Conservation (phyloP, 305 asterid species). For the Solanum hybrid region DNA sequence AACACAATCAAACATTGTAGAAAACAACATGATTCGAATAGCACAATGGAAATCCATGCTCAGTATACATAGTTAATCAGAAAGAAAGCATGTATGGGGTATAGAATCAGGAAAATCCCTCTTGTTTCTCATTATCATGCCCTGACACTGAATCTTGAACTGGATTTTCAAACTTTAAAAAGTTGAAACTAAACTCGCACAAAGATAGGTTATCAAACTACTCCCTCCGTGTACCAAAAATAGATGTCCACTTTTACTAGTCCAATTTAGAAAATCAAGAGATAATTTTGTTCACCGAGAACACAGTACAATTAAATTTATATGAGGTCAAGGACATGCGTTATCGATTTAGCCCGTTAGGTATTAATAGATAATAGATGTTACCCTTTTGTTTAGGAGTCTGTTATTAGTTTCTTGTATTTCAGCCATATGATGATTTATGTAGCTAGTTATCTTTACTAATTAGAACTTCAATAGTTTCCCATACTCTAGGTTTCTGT, state of each 20-base stretch:
- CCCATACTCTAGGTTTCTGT: neutral
- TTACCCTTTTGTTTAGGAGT: neutral
- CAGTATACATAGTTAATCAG: neutral
- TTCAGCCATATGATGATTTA: neutral
- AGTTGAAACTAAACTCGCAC: neutral
- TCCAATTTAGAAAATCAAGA: neutral
- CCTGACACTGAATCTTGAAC: neutral
- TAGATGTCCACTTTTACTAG: neutral
- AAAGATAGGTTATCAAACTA: neutral
- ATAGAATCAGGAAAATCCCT: neutral
- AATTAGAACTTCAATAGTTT: neutral
- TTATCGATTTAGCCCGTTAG: neutral
- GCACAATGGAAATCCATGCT: neutral
- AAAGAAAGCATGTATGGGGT: neutral
- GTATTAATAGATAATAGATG: neutral
- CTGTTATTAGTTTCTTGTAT: neutral
- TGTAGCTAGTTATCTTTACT: neutral
- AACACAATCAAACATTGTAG: neutral
- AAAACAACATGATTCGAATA: neutral
- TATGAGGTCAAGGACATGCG: neutral
- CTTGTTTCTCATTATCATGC: neutral
- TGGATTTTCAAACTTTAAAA: neutral
- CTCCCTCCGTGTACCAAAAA: neutral
- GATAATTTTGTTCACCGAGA: neutral
- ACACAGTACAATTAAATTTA: neutral